Percentiles rank a stretch among this genome's conserved stretches.
These are phyloP conservation scores for Apophysomyces trapeziformis DNA, from an alignment of 371 early-diverging fungal genomes.

Conservation along the genomic window DNA sequence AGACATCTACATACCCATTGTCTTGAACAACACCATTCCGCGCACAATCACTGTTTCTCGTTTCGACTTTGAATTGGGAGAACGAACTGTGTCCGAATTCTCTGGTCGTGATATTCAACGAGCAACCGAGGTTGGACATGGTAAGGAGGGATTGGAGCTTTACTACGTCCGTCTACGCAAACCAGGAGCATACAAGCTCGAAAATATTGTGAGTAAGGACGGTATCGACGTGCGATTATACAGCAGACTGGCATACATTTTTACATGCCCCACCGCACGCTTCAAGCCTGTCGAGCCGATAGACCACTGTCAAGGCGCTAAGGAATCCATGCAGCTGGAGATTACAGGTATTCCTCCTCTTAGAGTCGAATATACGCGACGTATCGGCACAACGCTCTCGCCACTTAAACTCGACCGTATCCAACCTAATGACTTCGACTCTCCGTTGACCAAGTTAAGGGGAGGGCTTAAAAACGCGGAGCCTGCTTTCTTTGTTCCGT, in stretches of 20 bases:
- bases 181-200: conserved; percentile 48
- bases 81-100: conserved; percentile 17
- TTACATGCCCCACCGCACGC: conserved; percentile 46
- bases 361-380: conserved; percentile 38
- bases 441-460: conserved; percentile 32
- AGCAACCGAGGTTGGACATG: conserved; percentile 44
- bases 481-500: conserved; percentile 27
- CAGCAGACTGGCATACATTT: conserved; percentile 36
- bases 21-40: conserved; percentile 54
- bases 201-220: conserved; percentile 42
- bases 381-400: neutral
- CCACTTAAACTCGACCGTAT: conserved; percentile 40
- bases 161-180: conserved; percentile 41
- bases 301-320: conserved; percentile 46
- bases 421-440: conserved; percentile 42
- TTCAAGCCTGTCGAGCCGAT: conserved; percentile 21
- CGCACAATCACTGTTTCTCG: conserved; percentile 40
- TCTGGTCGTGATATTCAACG: conserved; percentile 41
- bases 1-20: conserved; percentile 50
- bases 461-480: conserved; percentile 27
- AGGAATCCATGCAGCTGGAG: conserved; percentile 33
- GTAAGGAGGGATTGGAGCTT: conserved; percentile 40
- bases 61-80: conserved; percentile 44
- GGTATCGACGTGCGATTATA: conserved; percentile 43
- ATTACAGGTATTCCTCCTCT: conserved; percentile 51